Evolutionary conservation across 257 asterid genomes (phyloP).

Genomic region (Solanum peruvianum): DNA sequence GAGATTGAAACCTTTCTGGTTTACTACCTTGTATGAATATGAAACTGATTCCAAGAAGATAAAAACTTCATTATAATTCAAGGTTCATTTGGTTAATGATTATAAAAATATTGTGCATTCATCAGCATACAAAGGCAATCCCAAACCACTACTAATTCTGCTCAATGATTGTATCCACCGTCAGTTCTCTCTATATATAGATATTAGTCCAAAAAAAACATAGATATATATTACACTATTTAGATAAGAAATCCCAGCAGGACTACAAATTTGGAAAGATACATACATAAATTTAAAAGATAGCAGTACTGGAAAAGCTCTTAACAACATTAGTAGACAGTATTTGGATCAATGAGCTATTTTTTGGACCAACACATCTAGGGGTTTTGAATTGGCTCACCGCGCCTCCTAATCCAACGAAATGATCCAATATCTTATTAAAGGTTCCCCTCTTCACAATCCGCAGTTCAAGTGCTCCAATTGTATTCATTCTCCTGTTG

Average conservation of each 20-base stretch:
- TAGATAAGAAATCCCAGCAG: background rate
- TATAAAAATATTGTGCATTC: too few species aligned
- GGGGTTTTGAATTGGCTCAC: constrained; percentile 98
- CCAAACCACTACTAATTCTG: too few species aligned
- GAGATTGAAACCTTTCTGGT: too few species aligned
- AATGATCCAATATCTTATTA: constrained; percentile 77
- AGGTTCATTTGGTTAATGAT: too few species aligned
- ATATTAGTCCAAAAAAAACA: too few species aligned
- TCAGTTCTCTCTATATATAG: too few species aligned
- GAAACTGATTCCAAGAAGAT: too few species aligned
- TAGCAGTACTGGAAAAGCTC: constrained; percentile 72
- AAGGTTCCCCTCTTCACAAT: constrained; percentile 65
- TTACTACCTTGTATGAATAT: too few species aligned
- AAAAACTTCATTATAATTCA: too few species aligned
- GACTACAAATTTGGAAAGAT: background rate
- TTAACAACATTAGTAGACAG: constrained; percentile 32
- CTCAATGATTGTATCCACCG: too few species aligned
- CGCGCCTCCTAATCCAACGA: constrained; percentile 79
- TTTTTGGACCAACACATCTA: constrained; percentile 61
- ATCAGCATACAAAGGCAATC: too few species aligned
- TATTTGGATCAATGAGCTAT: constrained; percentile 47
- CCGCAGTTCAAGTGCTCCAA: constrained; percentile 65
- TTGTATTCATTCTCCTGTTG: constrained; percentile 50
- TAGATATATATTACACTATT: too few species aligned
- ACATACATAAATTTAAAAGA: background rate